phyloP scores from a whole-genome alignment of 495 filamentous ascomycete species.

The Tuber melanosporum region DNA sequence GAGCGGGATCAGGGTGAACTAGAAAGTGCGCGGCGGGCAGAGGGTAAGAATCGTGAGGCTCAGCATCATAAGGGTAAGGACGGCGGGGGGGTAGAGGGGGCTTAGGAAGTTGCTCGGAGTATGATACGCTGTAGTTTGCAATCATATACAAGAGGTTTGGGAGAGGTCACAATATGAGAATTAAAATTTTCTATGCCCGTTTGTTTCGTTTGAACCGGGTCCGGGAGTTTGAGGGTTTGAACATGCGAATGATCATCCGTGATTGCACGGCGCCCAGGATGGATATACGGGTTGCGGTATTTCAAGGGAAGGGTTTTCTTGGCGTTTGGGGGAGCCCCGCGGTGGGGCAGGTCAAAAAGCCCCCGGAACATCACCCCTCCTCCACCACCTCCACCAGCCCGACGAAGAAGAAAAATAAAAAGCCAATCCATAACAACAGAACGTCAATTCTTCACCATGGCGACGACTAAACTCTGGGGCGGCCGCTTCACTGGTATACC shows the following conservation, averaged over 20 bases:
- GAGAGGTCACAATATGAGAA: not conserved
- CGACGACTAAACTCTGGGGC: constrained; percentile 66
- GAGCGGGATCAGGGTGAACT: constrained; percentile 8
- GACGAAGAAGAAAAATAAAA: not conserved
- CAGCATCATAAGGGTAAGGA: not conserved
- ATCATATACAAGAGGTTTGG: not conserved
- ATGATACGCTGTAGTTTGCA: not conserved
- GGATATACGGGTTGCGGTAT: not conserved
- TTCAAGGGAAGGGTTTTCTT: not conserved
- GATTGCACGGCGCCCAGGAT: not conserved
- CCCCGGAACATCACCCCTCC: not conserved
- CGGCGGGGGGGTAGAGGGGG: not conserved
- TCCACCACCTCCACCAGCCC: not conserved
- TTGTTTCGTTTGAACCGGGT: too few species aligned
- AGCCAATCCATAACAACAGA: not conserved
- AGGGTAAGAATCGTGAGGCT: not conserved
- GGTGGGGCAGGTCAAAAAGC: not conserved
- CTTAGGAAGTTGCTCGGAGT: not conserved
- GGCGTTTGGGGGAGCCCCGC: not conserved
- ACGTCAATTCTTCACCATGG: constrained; percentile 24
- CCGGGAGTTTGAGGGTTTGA: not conserved
- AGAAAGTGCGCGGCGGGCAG: not conserved
- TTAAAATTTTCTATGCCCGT: not conserved
- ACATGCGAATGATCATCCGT: not conserved
- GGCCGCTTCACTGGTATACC: constrained; percentile 66